Evolutionary conservation across 345 rosid genomes (phyloP), one percentile per base, ranked within the genome.

Genomic region (Citrus medica): DNA sequence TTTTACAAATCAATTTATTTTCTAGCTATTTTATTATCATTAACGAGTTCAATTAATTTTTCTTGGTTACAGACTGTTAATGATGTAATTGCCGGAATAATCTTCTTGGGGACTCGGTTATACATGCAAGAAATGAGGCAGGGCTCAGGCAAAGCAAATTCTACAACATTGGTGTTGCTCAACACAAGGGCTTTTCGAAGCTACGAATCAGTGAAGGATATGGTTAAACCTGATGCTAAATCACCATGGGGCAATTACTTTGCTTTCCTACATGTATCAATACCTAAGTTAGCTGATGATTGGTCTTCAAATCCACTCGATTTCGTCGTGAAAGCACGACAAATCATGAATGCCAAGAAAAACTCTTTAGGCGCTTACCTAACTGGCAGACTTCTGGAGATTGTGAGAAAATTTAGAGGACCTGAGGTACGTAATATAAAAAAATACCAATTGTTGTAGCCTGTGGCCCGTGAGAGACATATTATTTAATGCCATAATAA

Each of bases 201-300:
- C 10, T 87, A 84, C 79, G 81, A 67, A 27, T 75, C 88, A 7
- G 79, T 85, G 19, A 35, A 66, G 66, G 90, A 88, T 22, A 88
- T 88, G 90, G 67, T 80, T 5, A 78, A 67, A 63, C 80, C 85
- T 32, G 78, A 64, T 40, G 35, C 78, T 17, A n/a, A 82, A 35
- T 51, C 87, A 3, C 81, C 83, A 1, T 88, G 90, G 90, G 90
- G 90, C 1, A 88, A 88, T 74, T 78, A 69, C 6, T 85, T 85
- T 59, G 83, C 81, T 3, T 86, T 84, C 79, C 59, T 88, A 67
- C 86, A 79, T 37, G 82, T 84, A 42, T 42, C 86, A 5, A 8
- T 88, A 24, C 86, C 88, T 8, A 70, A 84, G 30, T 40, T 84
- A 35, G 25, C 40, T 0, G 69, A 76, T 12, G 63, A 74, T 21